phyloP scores from a whole-genome alignment of 208 protist genomes.

The Lotmaria passim region DNA sequence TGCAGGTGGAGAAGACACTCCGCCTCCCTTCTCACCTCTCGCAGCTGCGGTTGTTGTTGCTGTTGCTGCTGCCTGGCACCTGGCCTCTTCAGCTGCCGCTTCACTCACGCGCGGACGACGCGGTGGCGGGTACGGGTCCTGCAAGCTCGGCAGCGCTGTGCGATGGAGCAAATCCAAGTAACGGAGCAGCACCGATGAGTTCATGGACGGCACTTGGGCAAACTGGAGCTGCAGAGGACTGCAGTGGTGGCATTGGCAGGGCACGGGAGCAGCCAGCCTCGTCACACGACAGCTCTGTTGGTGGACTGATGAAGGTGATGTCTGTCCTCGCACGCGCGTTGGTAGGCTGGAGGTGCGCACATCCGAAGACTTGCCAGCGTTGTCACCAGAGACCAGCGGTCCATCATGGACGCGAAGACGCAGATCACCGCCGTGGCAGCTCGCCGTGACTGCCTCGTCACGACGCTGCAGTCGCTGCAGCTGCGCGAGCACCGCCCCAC shows the following conservation, averaged over 20 bases:
- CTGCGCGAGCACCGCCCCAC: constrained; percentile 47
- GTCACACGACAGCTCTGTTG: neutral
- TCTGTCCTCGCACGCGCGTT: too few relatives aligned
- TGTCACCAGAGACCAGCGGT: too few relatives aligned
- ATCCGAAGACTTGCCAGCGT: too few relatives aligned
- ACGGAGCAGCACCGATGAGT: constrained; percentile 18
- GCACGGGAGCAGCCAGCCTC: too few relatives aligned
- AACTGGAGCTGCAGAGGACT: constrained; percentile 32
- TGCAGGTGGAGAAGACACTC: neutral
- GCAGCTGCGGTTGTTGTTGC: neutral
- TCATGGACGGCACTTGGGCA: constrained; percentile 33
- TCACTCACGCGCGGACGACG: neutral
- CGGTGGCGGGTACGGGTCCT: constrained; percentile 6
- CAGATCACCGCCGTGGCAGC: constrained; percentile 1
- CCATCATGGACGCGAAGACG: neutral
- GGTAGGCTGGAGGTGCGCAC: too few relatives aligned
- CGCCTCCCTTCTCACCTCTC: neutral
- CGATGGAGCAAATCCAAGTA: constrained; percentile 30
- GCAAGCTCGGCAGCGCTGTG: constrained; percentile 25
- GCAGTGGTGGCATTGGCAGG: constrained; percentile 26
- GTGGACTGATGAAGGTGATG: neutral
- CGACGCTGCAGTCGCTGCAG: constrained; percentile 45
- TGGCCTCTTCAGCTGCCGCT: neutral
- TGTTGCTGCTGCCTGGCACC: neutral
- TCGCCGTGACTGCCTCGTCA: neutral